These are phyloP conservation scores for Blastobotrys indianensis DNA, from an alignment of 1,139 yeast genomes.

Conservation along the genomic window DNA sequence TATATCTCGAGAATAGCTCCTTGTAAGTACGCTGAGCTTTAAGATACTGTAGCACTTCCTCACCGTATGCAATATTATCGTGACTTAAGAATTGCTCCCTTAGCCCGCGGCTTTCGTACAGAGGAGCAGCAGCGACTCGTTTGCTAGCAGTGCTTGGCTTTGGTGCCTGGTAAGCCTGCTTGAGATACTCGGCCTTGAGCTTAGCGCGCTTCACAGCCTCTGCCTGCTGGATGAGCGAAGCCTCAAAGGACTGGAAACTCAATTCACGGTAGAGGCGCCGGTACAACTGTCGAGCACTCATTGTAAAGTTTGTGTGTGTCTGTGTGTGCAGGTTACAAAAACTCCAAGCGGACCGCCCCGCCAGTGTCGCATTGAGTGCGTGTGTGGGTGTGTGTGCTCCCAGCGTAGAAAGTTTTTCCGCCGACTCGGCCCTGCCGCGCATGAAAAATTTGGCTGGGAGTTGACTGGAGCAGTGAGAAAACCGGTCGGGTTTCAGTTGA, in stretches of 20 bases:
- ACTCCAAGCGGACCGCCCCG: too few relatives aligned
- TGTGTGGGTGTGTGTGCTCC: too few relatives aligned
- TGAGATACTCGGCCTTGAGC: constrained; percentile 25
- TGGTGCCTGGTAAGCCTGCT: constrained; percentile 8
- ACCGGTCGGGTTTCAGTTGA: too few relatives aligned
- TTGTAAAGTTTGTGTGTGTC: too few relatives aligned
- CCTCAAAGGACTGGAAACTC: constrained; percentile 27
- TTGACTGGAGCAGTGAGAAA: too few relatives aligned
- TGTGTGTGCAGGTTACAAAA: too few relatives aligned
- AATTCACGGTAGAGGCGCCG: constrained; percentile 31
- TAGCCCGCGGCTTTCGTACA: constrained; percentile 23
- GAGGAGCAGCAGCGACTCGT: constrained; percentile 13
- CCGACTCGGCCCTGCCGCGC: too few relatives aligned
- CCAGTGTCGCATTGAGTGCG: too few relatives aligned
- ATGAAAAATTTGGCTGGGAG: too few relatives aligned
- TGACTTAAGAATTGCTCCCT: constrained; percentile 18
- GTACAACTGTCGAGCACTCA: constrained; percentile 20
- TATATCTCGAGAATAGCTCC: constrained; percentile 76
- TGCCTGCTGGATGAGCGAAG: constrained; percentile 26
- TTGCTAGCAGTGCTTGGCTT: constrained; percentile 5
- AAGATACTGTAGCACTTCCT: constrained; percentile 51
- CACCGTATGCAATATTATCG: constrained; percentile 35
- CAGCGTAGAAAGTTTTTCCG: too few relatives aligned
- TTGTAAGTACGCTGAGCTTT: constrained; percentile 70
- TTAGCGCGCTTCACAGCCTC: constrained; percentile 20